Evolutionary conservation across 2,329 filamentous ascomycete genomes (phyloP), one percentile per base, ranked within the genome.

Genomic region (Dothideomycetes sp.): DNA sequence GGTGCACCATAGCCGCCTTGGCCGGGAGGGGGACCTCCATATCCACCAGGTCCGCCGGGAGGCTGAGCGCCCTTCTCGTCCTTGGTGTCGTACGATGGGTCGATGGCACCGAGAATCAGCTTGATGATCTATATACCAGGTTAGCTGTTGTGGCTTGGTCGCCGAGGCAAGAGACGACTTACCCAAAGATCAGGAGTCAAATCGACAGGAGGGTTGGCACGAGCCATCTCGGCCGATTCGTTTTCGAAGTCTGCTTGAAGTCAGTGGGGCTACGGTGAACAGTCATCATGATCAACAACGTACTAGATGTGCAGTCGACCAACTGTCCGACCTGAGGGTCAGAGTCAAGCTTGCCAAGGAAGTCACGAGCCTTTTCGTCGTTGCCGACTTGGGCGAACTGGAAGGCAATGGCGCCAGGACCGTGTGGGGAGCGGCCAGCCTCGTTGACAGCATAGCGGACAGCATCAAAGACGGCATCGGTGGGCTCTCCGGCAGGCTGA

Each of bases 381-480:
- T 80, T 80, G 47, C 78, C 78, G 34, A 82, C 78, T 51, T 82
- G 78, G 1, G 78, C 77, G 53, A 82, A 81, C 53, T 82, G 76
- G 63, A 81, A 81, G 0, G 74, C 70, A 45, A 81, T 59, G n/a
- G 74, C 74, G 20, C 57, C 56, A 19, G 65, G 64, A 22, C 76
- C 75, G 51, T 73, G 75, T 36, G 64, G 68, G 36, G 67, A 61
- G 28, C 64, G 61, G 17, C 63, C 53, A 18, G 76, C 60, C 45
- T 76, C 68, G 15, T 68, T 62, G 36, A 68, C 63, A 1, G 75
- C 70, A 49, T 69, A 67, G 34, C 66, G 65, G 48, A 82, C 76
- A 24, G 71, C 70, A 39, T 78, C 70, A 28, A 70, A 67, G 6
- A 81, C 69, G 12, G 71, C 64, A 35, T 69, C 69, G 43, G 69